Evolutionary conservation across 2,329 filamentous ascomycete genomes (phyloP).

Genomic region (Cadophora sp.): DNA sequence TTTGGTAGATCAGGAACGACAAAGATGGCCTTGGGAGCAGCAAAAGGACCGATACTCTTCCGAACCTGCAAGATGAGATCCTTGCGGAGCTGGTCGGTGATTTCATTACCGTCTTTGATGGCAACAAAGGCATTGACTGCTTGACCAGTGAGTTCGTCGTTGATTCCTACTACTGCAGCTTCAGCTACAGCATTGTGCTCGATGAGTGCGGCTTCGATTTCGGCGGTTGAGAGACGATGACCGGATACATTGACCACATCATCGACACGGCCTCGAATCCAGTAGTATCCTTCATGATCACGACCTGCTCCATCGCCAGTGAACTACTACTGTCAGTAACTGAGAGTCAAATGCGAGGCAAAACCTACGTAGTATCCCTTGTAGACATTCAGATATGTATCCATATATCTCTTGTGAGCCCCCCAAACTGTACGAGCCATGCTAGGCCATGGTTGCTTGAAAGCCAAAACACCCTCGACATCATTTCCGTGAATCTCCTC

Average conservation of each 20-base stretch:
- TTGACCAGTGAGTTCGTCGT: conserved; percentile 94
- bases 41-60: conserved; percentile 83
- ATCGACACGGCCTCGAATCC: conserved; percentile 98
- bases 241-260: conserved; percentile 98
- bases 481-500: conserved; percentile 86
- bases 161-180: conserved; percentile 91
- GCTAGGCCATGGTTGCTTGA: conserved; percentile 98
- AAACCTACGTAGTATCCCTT: conserved; percentile 93
- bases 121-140: conserved; percentile 97
- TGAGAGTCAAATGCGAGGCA: conserved; percentile 20
- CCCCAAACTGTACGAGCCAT: conserved; percentile 99
- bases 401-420: conserved; percentile 97
- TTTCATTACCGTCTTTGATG: conserved; percentile 83
- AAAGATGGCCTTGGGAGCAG: conserved; percentile 91
- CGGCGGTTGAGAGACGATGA: conserved; percentile 93
- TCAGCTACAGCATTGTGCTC: conserved; percentile 91
- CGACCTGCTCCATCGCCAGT: conserved; percentile 93
- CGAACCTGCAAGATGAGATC: conserved; percentile 54
- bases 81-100: conserved; percentile 83
- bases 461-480: conserved; percentile 88
- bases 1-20: conserved; percentile 94
- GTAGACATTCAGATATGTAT: conserved; percentile 97
- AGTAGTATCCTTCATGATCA: conserved; percentile 99
- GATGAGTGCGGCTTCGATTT: conserved; percentile 96
- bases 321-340: conserved; percentile 60